Conservation (phyloP, 73 alveolate genomes). For the Uronychia setigera region DNA sequence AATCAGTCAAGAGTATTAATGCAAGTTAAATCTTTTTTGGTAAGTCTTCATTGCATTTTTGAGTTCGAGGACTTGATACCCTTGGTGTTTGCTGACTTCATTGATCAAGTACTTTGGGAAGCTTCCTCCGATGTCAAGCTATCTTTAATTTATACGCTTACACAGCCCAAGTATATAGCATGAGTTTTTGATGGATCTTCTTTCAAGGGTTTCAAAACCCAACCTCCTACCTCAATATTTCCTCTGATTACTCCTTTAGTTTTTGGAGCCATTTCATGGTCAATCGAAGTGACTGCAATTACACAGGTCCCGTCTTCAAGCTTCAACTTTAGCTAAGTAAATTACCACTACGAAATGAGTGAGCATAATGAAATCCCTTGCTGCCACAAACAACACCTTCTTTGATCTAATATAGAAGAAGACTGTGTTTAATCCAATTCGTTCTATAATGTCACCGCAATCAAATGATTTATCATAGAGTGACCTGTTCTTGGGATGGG, state of each 20-base stretch:
- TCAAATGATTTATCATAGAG: neutral
- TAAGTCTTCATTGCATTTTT: no score
- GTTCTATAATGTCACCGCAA: neutral
- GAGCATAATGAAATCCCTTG: neutral
- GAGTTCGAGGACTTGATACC: no score
- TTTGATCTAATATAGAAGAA: neutral
- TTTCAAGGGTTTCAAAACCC: neutral
- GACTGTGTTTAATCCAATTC: neutral
- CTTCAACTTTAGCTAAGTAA: neutral
- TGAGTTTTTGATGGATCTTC: no score
- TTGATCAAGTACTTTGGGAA: no score
- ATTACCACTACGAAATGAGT: neutral
- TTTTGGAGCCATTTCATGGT: neutral
- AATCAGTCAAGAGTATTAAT: no score
- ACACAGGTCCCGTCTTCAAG: neutral
- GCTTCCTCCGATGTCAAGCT: no score
- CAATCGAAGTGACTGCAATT: neutral
- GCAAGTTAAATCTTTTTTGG: no score
- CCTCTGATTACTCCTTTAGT: neutral
- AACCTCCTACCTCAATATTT: neutral
- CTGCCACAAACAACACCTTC: neutral
- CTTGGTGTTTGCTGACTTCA: no score
- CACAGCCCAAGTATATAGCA: no score
- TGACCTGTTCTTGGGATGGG: constrained; percentile 23
- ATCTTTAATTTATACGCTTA: no score